These are phyloP conservation scores for Olyra latifolia DNA, from an alignment of 176 grass and related monocot species.

Conservation along the genomic window DNA sequence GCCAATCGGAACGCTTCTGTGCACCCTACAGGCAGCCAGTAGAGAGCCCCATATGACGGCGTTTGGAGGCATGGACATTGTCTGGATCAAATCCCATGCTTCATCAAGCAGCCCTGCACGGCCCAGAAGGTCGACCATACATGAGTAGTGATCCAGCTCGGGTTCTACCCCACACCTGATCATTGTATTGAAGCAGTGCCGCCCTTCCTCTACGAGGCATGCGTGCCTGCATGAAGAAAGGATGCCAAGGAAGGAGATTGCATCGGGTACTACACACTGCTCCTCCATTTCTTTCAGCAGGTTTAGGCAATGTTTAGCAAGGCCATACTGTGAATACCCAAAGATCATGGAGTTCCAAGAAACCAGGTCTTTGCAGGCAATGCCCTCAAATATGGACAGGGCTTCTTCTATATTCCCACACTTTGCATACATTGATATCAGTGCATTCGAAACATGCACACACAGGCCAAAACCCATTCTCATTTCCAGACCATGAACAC, in stretches of 20 bases:
- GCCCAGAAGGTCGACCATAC: conserved; percentile 66
- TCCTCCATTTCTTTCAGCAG: conserved; percentile 44
- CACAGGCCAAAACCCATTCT: conserved; percentile 57
- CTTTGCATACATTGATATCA: conserved; percentile 58
- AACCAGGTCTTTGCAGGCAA: conserved; percentile 37
- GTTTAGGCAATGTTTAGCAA: conserved; percentile 40
- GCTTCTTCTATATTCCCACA: conserved; percentile 45
- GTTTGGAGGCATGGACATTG: conserved; percentile 42
- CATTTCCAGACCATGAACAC: conserved; percentile 50
- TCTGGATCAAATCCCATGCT: conserved; percentile 48
- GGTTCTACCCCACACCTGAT: conserved; percentile 45
- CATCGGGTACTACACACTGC: conserved; percentile 34
- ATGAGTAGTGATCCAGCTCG: conserved; percentile 65
- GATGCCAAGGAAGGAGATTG: conserved; percentile 47
- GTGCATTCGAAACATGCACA: conserved; percentile 59
- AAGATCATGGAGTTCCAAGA: conserved; percentile 59
- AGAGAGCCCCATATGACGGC: conserved; percentile 62
- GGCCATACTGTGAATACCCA: conserved; percentile 67
- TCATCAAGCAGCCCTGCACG: conserved; percentile 57
- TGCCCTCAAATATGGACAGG: conserved; percentile 31
- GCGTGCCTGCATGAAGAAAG: conserved; percentile 51
- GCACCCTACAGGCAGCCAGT: conserved; percentile 49
- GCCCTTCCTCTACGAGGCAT: conserved; percentile 32
- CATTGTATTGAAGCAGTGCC: conserved; percentile 32
- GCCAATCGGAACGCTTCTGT: conserved; percentile 31